A percentile compares a stretch with the other conserved stretches of the same genome.
Conservation (phyloP, 2,329 filamentous ascomycete species). For the Rhexocercosporidium sp. region DNA sequence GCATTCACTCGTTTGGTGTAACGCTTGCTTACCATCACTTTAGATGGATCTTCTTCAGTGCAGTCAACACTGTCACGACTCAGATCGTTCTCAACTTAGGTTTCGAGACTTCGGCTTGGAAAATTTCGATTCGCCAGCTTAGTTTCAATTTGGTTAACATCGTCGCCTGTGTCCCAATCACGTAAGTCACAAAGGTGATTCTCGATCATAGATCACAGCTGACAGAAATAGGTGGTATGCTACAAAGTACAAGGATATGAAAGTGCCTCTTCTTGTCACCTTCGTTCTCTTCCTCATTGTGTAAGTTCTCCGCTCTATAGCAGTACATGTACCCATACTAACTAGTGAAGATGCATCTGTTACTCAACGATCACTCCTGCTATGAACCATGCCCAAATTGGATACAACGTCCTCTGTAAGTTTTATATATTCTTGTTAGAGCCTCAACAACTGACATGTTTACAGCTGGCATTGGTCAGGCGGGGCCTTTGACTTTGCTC, state of each 20-base stretch:
- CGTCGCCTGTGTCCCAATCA: conserved; percentile 50
- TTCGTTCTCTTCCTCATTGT: conserved; percentile 54
- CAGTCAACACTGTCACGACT: conserved; percentile 56
- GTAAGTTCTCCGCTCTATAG: conserved; percentile 41
- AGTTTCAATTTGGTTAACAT: conserved; percentile 50
- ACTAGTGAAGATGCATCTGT: conserved; percentile 42
- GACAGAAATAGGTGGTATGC: conserved; percentile 45
- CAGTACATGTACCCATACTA: not conserved
- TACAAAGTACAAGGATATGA: conserved; percentile 54
- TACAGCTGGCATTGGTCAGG: conserved; percentile 51
- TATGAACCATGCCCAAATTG: conserved; percentile 53
- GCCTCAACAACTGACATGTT: not conserved
- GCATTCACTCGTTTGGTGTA: not conserved
- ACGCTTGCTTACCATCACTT: not conserved
- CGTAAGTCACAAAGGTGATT: conserved; percentile 35
- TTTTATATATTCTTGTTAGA: conserved; percentile 8
- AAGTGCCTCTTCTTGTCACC: conserved; percentile 51
- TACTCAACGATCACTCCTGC: conserved; percentile 51
- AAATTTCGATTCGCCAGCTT: conserved; percentile 54
- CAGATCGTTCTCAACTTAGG: conserved; percentile 56
- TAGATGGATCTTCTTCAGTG: conserved; percentile 60
- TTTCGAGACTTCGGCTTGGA: conserved; percentile 53
- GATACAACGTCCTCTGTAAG: conserved; percentile 49
- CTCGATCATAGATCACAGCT: not conserved
- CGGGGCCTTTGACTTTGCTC: conserved; percentile 55